phyloP scores from a whole-genome alignment of 768 basidiomycete species.

The Boletus subparvulus region DNA sequence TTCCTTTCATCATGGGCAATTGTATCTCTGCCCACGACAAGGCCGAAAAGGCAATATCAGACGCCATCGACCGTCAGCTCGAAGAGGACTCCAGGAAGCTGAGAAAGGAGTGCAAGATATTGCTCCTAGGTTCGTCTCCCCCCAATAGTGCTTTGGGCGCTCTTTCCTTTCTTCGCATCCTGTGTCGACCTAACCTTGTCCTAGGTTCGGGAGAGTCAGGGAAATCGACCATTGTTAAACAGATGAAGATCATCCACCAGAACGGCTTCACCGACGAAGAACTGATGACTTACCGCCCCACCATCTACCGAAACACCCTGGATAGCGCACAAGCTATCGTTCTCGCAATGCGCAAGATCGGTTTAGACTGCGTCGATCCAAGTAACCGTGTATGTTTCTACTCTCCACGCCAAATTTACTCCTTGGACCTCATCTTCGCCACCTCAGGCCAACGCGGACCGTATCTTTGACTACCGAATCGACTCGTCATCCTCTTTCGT shows the following conservation, averaged over 20 bases:
- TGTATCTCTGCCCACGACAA: slow-evolving; percentile 59
- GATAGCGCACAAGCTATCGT: slow-evolving; percentile 88
- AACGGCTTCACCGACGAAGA: slow-evolving; percentile 82
- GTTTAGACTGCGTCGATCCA: slow-evolving; percentile 69
- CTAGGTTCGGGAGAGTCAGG: slow-evolving; percentile 93
- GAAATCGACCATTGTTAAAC: slow-evolving; percentile 95
- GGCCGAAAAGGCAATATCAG: slow-evolving; percentile 60
- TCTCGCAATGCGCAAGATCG: slow-evolving; percentile 82
- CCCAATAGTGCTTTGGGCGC: slow-evolving; percentile 2
- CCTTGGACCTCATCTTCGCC: slow-evolving; percentile 11
- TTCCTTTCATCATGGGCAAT: slow-evolving; percentile 55
- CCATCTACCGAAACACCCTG: slow-evolving; percentile 83
- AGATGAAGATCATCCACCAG: slow-evolving; percentile 99
- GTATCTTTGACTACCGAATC: slow-evolving; percentile 56
- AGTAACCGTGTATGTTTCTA: slow-evolving; percentile 49
- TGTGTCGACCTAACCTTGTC: background rate
- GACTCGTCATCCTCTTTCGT: slow-evolving; percentile 42
- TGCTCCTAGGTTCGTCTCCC: slow-evolving; percentile 72
- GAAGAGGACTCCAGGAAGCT: slow-evolving; percentile 84
- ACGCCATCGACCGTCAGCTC: slow-evolving; percentile 77
- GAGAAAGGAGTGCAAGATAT: slow-evolving; percentile 88
- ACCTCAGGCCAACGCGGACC: slow-evolving; percentile 50
- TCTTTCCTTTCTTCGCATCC: slow-evolving; percentile 3
- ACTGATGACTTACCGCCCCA: slow-evolving; percentile 70
- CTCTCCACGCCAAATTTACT: rapidly evolving